phyloP scores from a whole-genome alignment of 805 yeast genomes.

The Deakozyma indianensis region DNA sequence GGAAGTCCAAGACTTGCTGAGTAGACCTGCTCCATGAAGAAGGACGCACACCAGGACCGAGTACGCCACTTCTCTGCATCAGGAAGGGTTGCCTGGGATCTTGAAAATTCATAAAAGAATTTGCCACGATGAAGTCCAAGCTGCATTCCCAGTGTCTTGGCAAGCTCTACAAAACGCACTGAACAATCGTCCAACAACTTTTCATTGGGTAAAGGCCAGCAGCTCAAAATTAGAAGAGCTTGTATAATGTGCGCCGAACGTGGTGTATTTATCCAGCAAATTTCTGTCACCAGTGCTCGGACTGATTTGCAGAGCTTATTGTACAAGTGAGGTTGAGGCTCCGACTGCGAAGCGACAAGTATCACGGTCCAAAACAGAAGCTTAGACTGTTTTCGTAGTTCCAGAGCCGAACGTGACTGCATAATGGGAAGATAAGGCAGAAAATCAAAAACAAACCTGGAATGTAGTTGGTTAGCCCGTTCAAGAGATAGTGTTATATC shows the following conservation, averaged over 20 bases:
- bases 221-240: conserved; percentile 67
- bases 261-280: conserved; percentile 88
- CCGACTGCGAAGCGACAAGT: conserved; percentile 72
- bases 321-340: conserved; percentile 76
- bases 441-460: conserved; percentile 48
- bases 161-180: conserved; percentile 75
- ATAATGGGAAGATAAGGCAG: conserved; percentile 72
- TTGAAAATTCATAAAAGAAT: conserved; percentile 77
- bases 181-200: conserved; percentile 87
- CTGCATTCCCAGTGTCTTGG: conserved; percentile 71
- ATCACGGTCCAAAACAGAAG: conserved; percentile 83
- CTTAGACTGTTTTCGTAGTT: conserved; percentile 70
- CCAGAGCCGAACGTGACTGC: conserved; percentile 54
- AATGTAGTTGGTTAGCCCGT: conserved; percentile 62
- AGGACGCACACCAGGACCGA: conserved; percentile 80
- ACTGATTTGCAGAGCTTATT: conserved; percentile 60
- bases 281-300: conserved; percentile 76
- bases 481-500: conserved; percentile 52
- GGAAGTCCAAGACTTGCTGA: conserved; percentile 79
- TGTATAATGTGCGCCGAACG: conserved; percentile 89
- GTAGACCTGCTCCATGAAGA: conserved; percentile 83
- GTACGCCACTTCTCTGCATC: conserved; percentile 94
- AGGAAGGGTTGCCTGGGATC: conserved; percentile 78
- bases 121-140: conserved; percentile 85
- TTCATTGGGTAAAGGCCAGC: conserved; percentile 89